Conservation (phyloP, 441 rosid genomes). For the Aquilaria agallochum region DNA sequence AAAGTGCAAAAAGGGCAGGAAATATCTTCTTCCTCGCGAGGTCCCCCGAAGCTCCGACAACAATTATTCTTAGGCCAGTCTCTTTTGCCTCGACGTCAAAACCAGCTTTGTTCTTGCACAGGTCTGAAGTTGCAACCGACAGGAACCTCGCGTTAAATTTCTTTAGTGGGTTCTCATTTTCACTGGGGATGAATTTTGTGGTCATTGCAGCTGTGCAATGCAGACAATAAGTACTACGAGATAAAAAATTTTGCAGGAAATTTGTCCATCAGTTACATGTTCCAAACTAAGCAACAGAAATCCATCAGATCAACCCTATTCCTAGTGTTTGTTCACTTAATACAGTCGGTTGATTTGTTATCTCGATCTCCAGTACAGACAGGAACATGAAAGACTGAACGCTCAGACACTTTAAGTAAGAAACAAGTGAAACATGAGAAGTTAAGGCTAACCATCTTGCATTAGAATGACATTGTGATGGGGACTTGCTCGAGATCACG, state of each 20-base stretch:
- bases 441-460: constrained; percentile 57
- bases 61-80: constrained; percentile 68
- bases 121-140: no score
- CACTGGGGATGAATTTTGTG: constrained; percentile 30
- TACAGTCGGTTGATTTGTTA: no score
- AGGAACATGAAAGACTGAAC: background rate
- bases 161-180: constrained; percentile 26
- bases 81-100: constrained; percentile 31
- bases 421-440: constrained; percentile 7
- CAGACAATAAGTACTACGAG: background rate
- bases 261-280: background rate
- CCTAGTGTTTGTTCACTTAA: no score
- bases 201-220: constrained; percentile 50
- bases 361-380: no score
- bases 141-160: no score
- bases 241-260: background rate
- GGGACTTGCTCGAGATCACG: constrained; percentile 28
- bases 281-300: no score
- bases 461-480: constrained; percentile 33
- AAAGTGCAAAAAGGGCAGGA: constrained; percentile 95
- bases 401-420: no score
- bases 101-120: constrained; percentile 21
- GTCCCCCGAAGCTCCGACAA: constrained; percentile 98
- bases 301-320: no score
- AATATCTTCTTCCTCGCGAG: constrained; percentile 94